Evolutionary conservation across 148 eudicot genomes (phyloP).

Genomic region (Vaccinium myrtillus): DNA sequence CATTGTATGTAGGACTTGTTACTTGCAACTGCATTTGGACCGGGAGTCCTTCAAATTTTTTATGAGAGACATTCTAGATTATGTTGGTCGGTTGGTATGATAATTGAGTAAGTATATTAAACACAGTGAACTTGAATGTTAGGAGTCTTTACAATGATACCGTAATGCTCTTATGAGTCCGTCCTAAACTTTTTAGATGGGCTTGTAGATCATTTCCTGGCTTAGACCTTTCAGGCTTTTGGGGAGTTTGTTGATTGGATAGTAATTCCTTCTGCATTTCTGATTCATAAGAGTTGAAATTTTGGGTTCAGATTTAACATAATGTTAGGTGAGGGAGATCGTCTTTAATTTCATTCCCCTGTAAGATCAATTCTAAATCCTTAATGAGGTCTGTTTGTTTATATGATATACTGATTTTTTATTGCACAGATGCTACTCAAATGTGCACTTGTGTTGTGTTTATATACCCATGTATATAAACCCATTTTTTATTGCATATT

Average conservation of each 20-base stretch:
- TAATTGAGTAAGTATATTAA: neutral
- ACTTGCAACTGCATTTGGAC: neutral
- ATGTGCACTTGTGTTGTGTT: neutral
- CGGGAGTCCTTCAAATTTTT: neutral
- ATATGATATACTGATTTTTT: neutral
- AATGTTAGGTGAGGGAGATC: neutral
- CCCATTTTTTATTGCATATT: no score
- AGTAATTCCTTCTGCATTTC: neutral
- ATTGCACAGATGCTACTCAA: neutral
- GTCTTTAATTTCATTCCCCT: neutral
- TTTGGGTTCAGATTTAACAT: neutral
- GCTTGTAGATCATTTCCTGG: constrained; percentile 7
- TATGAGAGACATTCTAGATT: neutral
- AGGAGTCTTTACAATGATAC: neutral
- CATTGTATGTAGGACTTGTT: neutral
- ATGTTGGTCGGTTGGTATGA: neutral
- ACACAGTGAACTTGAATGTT: neutral
- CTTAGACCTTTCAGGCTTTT: neutral
- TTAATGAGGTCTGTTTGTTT: neutral
- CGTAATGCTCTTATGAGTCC: neutral
- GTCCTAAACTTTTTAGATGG: neutral
- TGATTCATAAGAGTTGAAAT: neutral
- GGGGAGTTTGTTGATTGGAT: constrained; percentile 7
- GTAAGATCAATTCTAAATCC: neutral
- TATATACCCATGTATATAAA: neutral